Evolutionary conservation across 768 basidiomycete species (phyloP).

Genomic region (Hysterangium stoloniferum): DNA sequence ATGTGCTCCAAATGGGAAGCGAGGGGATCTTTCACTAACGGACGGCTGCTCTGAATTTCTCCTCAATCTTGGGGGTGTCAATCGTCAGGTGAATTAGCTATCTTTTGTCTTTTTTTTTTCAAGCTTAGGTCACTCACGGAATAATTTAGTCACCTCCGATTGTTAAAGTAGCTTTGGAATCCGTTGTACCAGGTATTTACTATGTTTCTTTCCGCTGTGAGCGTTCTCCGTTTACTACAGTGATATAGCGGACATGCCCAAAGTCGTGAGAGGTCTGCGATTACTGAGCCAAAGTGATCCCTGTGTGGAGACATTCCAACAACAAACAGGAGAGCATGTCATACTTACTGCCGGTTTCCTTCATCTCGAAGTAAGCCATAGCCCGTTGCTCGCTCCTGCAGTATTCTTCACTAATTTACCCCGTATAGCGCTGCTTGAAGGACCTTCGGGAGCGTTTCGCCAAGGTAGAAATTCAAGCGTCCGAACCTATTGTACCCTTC

Average conservation of each 20-base stretch:
- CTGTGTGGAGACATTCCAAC: conserved; percentile 95
- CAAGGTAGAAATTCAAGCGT: conserved; percentile 84
- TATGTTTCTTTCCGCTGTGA: conserved; percentile 11
- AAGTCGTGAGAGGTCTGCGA: conserved; percentile 78
- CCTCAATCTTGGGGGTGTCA: conserved; percentile 75
- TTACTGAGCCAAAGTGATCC: conserved; percentile 93
- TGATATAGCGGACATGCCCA: conserved; percentile 66
- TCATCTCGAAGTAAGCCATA: conserved; percentile 72
- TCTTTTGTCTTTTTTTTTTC: background rate
- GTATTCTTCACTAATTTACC: too few species aligned
- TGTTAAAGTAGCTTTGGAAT: conserved; percentile 91
- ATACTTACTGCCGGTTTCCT: conserved; percentile 94
- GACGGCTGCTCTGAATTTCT: conserved; percentile 41
- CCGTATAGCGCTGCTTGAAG: conserved; percentile 77
- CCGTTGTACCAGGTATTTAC: conserved; percentile 51
- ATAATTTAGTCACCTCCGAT: conserved; percentile 81
- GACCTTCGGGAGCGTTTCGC: conserved; percentile 96
- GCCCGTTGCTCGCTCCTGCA: background rate
- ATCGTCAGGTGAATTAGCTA: conserved; percentile 53
- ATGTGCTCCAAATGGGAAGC: conserved; percentile 51
- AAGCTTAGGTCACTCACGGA: conserved; percentile 1
- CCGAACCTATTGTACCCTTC: conserved; percentile 95
- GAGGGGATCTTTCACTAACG: conserved; percentile 31
- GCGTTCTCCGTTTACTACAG: background rate
- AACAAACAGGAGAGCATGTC: conserved; percentile 95